Conservation (phyloP, 305 asterid genomes). For the Fraxinus greggii region DNA sequence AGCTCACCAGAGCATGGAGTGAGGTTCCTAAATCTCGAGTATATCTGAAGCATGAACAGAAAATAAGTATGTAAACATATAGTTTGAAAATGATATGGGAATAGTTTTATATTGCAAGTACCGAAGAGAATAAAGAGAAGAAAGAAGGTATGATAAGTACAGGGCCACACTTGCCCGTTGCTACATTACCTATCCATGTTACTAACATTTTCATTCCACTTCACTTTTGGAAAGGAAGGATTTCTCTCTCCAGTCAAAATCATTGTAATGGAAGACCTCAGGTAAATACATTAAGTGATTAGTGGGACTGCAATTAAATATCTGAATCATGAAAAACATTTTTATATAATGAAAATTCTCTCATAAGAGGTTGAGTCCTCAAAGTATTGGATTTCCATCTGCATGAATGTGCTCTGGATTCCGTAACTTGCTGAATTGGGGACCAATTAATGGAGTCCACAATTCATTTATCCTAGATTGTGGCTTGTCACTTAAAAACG, state of each 20-base stretch:
- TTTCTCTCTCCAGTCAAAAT: not conserved
- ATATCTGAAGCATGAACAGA: not conserved
- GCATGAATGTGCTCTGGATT: not conserved
- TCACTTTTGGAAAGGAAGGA: not conserved
- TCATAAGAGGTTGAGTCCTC: not conserved
- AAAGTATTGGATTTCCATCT: not conserved
- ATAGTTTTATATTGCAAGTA: not conserved
- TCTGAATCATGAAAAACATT: not conserved
- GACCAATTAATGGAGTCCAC: not conserved
- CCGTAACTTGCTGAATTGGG: not conserved
- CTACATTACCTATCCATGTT: not conserved
- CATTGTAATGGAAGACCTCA: not conserved
- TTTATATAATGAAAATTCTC: not conserved
- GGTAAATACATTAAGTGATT: not conserved
- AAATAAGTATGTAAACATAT: not conserved
- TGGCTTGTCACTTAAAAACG: not conserved
- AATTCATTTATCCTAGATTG: not conserved
- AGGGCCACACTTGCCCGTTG: not conserved
- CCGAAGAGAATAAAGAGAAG: not conserved
- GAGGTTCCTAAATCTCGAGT: not conserved
- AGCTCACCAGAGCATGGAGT: not conserved
- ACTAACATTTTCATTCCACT: not conserved
- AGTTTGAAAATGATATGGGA: not conserved
- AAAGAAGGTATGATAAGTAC: not conserved
- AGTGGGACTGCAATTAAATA: not conserved